Conservation (phyloP, 345 rosid species). For the Aquilaria yunnanensis region DNA sequence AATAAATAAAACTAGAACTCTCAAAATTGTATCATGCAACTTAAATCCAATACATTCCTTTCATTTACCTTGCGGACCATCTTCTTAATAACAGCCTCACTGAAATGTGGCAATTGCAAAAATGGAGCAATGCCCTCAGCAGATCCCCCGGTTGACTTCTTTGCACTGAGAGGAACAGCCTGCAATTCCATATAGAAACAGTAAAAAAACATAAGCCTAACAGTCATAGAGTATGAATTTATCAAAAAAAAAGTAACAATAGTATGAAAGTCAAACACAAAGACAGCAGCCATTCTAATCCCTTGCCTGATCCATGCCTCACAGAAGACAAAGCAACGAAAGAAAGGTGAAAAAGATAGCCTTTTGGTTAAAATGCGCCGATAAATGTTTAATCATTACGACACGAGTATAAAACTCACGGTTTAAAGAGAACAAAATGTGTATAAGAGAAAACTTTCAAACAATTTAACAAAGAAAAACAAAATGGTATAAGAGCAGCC, state of each 20-base stretch:
- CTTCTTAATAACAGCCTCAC: conserved; percentile 72
- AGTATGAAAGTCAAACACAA: not conserved
- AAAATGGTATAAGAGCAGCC: no score
- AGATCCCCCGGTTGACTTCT: conserved; percentile 84
- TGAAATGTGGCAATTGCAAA: conserved; percentile 92
- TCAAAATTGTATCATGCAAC: no score
- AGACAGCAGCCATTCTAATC: not conserved
- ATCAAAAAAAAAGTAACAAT: not conserved
- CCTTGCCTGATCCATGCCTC: no score
- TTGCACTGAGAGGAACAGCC: conserved; percentile 98
- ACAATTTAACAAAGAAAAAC: no score
- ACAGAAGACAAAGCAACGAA: no score
- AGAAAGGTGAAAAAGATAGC: no score
- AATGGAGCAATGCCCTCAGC: conserved; percentile 89
- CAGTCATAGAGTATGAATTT: not conserved
- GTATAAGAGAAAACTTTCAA: no score
- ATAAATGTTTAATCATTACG: no score
- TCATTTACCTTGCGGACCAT: conserved; percentile 78
- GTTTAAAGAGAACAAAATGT: no score
- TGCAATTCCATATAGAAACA: conserved; percentile 21
- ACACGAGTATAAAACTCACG: no score
- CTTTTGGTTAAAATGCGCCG: no score
- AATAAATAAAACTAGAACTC: no score
- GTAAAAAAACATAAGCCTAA: conserved; percentile 4
- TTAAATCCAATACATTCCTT: not conserved